Percentiles rank a stretch among this genome's conserved stretches.
Conservation (phyloP, 2,329 filamentous ascomycete species). For the Sarocladiaceae sp. region DNA sequence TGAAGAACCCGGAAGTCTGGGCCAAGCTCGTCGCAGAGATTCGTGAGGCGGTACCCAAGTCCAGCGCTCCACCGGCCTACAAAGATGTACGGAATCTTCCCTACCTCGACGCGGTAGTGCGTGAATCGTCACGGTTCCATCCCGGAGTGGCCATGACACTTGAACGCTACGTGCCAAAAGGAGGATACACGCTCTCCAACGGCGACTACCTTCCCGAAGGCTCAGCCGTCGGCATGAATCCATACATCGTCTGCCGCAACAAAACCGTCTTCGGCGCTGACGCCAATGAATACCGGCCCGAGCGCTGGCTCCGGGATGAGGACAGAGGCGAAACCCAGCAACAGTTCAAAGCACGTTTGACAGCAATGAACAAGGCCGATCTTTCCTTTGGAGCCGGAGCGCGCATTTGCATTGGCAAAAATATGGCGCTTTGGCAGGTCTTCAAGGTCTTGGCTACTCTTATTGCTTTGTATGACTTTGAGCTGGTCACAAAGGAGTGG, state of each 20-base stretch:
- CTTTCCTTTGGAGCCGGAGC: conserved; percentile 38
- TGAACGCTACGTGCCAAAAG: conserved; percentile 38
- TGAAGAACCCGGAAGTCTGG: conserved; percentile 18
- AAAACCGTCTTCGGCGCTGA: conserved; percentile 36
- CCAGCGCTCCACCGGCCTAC: conserved; percentile 12
- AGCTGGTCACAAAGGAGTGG: conserved; percentile 13
- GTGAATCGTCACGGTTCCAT: conserved; percentile 49
- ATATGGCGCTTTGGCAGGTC: conserved; percentile 35
- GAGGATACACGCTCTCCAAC: conserved; percentile 27
- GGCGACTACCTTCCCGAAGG: conserved; percentile 26
- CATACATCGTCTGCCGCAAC: conserved; percentile 31
- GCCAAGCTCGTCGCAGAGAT: conserved; percentile 15
- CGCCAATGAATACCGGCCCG: conserved; percentile 36
- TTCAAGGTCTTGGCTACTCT: conserved; percentile 43
- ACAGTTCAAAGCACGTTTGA: conserved; percentile 21
- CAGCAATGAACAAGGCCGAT: conserved; percentile 30
- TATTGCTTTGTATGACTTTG: conserved; percentile 33
- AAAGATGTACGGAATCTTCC: conserved; percentile 26
- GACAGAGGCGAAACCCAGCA: conserved; percentile 17
- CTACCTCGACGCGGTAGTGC: conserved; percentile 50
- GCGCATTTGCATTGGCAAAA: conserved; percentile 36
- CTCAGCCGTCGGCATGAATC: conserved; percentile 29
- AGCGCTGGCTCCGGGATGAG: conserved; percentile 26
- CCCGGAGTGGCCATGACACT: conserved; percentile 29
- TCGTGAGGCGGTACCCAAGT: conserved; percentile 8